Base-by-base conservation (phyloP, 2,329 filamentous ascomycete species). In the Talaromyces marneffei region DNA sequence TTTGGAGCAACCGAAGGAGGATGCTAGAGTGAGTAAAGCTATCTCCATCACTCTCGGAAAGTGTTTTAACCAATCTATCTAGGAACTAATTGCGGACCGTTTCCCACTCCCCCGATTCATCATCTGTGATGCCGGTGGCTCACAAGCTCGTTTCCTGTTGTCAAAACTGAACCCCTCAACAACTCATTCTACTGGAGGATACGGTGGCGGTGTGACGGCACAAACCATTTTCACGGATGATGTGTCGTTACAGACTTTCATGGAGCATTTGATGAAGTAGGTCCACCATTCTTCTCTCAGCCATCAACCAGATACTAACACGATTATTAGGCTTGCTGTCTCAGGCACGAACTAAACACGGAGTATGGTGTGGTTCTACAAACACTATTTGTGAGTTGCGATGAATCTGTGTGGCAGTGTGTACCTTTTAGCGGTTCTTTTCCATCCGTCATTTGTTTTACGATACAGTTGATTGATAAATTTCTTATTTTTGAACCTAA, bases 141-240 rank as follows among this genome's bases (percentile, higher is more conserved):
- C 94, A 0, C 94, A 99, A 74, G 94, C 94, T 57, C 91, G 94
- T 79, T 99, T 99, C 85, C 78, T 99, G 61, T 82, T 99, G 48
- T 96, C 92, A 42, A 99, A 99, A 80, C 86, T 99, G 63, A 99
- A 99, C 78, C 94, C 94, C 0, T 96, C 91, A 1, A 99, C 94
- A 3, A 99, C 94, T 14, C 94, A 99, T 75, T 97, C 94, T 0
- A 92, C 89, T 0, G 91, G 91, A 58, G 89, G 90, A 12, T 97
- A 96, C 71, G 94, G 94, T 60, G 92, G 92, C 64, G 90, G 93
- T 54, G 87, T 89, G 71, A 92, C 89, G 52, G 92, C 93, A 8
- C 94, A 99, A 77, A 99, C 94, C 4, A 99, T 99, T 70, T 99
- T 99, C 79, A 99, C 94, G 0, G 94, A 99, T 71, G 94, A 99